phyloP scores from a whole-genome alignment of 768 basidiomycete species.

The Xerocomellus dryophilus region DNA sequence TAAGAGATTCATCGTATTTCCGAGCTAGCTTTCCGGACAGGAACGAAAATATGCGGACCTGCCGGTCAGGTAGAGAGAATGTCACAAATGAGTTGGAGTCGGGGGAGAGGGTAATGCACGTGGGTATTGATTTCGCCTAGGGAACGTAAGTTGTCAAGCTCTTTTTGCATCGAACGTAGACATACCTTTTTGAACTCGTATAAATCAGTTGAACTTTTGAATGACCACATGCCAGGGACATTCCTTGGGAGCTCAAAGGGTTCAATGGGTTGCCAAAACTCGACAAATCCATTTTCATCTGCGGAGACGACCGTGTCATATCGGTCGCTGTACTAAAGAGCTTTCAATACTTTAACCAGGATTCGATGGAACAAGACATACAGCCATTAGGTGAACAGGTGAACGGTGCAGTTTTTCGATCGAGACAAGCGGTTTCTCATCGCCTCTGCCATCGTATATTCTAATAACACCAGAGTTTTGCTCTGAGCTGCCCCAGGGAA shows the following conservation, averaged over 20 bases:
- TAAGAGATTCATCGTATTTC: conserved; percentile 92
- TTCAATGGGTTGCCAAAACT: conserved; percentile 92
- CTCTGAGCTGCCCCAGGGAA: conserved; percentile 63
- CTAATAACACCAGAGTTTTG: conserved; percentile 68
- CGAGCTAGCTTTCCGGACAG: conserved; percentile 84
- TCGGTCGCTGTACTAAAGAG: conserved; percentile 75
- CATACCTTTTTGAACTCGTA: conserved; percentile 97
- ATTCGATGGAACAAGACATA: conserved; percentile 37
- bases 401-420: conserved; percentile 78
- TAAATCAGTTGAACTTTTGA: conserved; percentile 86
- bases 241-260: conserved; percentile 83
- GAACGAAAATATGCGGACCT: conserved; percentile 92
- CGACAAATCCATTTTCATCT: conserved; percentile 91
- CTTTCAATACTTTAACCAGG: background rate
- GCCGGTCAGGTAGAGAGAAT: conserved; percentile 90
- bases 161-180: background rate
- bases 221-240: conserved; percentile 79
- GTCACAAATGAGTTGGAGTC: conserved; percentile 87
- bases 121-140: conserved; percentile 88
- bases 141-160: background rate
- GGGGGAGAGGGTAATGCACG: conserved; percentile 89
- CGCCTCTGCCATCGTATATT: conserved; percentile 91
- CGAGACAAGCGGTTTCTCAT: conserved; percentile 70
- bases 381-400: conserved; percentile 89
- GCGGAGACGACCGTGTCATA: conserved; percentile 92